Conservation (phyloP, 2,329 filamentous ascomycete species). For the Phaeosphaeriaceae sp. region DNA sequence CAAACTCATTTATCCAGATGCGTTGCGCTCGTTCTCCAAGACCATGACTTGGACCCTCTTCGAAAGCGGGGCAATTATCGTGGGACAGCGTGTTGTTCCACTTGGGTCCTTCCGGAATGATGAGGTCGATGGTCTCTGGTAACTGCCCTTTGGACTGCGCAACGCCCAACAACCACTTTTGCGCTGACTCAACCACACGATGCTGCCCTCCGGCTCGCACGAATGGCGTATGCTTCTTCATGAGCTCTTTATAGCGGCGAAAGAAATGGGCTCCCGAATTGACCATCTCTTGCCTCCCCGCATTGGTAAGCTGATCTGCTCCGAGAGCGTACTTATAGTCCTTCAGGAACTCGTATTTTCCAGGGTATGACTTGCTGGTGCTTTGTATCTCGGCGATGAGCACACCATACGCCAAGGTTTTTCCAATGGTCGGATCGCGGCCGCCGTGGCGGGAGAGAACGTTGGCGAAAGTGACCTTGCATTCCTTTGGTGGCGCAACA, state of each 20-base stretch:
- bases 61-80: constrained; percentile 73
- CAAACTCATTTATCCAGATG: constrained; percentile 71
- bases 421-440: constrained; percentile 76
- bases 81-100: constrained; percentile 86
- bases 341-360: constrained; percentile 72
- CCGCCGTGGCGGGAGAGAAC: constrained; percentile 85
- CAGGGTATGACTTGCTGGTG: constrained; percentile 62
- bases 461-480: constrained; percentile 79
- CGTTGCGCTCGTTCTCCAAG: constrained; percentile 58
- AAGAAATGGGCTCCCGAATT: constrained; percentile 81
- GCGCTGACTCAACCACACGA: constrained; percentile 76
- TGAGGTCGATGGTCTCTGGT: constrained; percentile 56
- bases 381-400: constrained; percentile 72
- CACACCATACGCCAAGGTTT: constrained; percentile 68
- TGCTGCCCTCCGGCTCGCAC: constrained; percentile 73
- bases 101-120: constrained; percentile 70
- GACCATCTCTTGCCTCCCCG: constrained; percentile 73
- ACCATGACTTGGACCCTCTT: constrained; percentile 61
- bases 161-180: constrained; percentile 79
- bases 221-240: constrained; percentile 68
- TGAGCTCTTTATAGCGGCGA: constrained; percentile 71
- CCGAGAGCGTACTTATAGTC: constrained; percentile 76
- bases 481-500: constrained; percentile 67
- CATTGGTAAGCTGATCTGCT: constrained; percentile 70
- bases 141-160: constrained; percentile 60